phyloP scores from a whole-genome alignment of 768 basidiomycete genomes.

The Phlebiopsis gigantea region DNA sequence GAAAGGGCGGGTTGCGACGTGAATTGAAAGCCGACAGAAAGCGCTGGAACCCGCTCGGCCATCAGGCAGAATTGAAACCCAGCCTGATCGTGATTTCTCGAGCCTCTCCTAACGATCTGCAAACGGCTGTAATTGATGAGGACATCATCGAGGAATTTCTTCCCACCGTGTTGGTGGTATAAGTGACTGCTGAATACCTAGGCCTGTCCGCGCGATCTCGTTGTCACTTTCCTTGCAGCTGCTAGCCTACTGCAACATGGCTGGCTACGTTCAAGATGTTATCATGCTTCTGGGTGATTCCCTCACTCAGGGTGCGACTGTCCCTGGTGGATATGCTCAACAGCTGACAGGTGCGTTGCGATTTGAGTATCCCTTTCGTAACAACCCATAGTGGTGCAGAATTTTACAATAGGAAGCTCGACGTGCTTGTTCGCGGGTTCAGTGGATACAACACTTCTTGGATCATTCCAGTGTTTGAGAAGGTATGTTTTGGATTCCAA shows the following conservation, averaged over 20 bases:
- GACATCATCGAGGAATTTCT: neutral
- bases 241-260: constrained; percentile 35
- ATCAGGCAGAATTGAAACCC: neutral
- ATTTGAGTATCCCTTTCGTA: neutral
- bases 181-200: neutral
- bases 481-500: constrained; percentile 34
- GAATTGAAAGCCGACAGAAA: too few species aligned
- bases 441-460: constrained; percentile 86
- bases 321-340: constrained; percentile 56
- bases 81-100: neutral
- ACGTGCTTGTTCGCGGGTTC: constrained; percentile 82
- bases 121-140: neutral
- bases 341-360: constrained; percentile 53
- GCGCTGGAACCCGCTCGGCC: too few species aligned
- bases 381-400: constrained; percentile 35
- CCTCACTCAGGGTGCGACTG: constrained; percentile 67
- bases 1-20: too few species aligned
- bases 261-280: constrained; percentile 52
- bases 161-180: neutral
- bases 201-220: neutral
- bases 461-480: constrained; percentile 75
- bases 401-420: constrained; percentile 73
- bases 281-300: constrained; percentile 82
- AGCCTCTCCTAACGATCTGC: neutral
- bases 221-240: neutral